Base-by-base conservation (phyloP, 805 yeast genomes). In the Candida xiaguanensis region DNA sequence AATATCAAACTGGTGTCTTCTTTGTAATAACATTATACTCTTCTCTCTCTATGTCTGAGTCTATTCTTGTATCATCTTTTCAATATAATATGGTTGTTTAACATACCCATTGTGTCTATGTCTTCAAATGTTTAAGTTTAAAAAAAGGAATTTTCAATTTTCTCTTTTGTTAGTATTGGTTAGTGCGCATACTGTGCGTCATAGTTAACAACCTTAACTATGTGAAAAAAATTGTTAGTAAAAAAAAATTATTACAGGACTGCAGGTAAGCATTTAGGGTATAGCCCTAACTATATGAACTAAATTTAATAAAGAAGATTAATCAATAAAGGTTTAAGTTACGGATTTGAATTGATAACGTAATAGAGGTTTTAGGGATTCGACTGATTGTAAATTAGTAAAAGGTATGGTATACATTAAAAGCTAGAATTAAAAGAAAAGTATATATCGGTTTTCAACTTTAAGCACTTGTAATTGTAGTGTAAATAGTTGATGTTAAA, bases 401-500 rank as follows among this genome's bases (percentile, higher is more conserved):
- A 22, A 22, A 22, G 24, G 24, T 22, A 22, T 13, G 19, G 17
- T n/a, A n/a, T 32, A 32, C 36, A 32, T 32, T 32, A 14, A 31
- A 30, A 16, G 4, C n/a, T 12, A 26, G 15, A 26, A 11, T 5
- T 7, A 11, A 28, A 22, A 22, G 19, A n/a, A n/a, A n/a, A n/a
- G n/a, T n/a, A n/a, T n/a, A n/a, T n/a, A 16, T 18, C 27, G 17
- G 4, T 5, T 12, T 5, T 3, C 4, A 6, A 6, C 17, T 13
- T 16, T 23, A 32, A 17, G 36, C 36, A 6, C 28, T 40, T 19
- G 74, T 61, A 27, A 68, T 57, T 3, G 74, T 61, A 5, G 59
- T 46, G 42, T 55, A 53, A 20, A 63, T 42, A 17, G 72, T 59
- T n/a, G 66, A 47, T 5, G 71, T 59, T 15, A 68, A 55, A 9